Percentiles rank a stretch among this genome's conserved stretches.
These are phyloP conservation scores for Picea glauca DNA, from an alignment of 75 land plant genomes.

Conservation along the genomic window DNA sequence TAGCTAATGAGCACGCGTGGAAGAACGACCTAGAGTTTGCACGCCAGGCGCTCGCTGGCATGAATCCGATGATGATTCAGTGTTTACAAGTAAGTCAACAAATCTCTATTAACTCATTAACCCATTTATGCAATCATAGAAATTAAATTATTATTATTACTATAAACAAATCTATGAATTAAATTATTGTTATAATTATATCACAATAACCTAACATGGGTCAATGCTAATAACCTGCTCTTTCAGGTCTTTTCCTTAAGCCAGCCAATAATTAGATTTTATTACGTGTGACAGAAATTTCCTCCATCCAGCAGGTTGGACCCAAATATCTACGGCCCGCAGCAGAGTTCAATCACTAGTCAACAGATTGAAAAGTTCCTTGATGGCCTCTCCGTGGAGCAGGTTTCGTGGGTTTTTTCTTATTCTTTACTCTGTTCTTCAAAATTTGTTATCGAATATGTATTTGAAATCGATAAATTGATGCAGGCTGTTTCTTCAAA, in stretches of 20 bases:
- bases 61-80: constrained; percentile 69
- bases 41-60: constrained; percentile 64
- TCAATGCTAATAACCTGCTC: neutral
- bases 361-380: constrained; percentile 14
- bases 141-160: too few relatives aligned
- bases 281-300: neutral
- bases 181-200: too few relatives aligned
- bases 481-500: constrained; percentile 26
- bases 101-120: neutral
- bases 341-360: constrained; percentile 12
- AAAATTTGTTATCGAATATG: too few relatives aligned
- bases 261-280: neutral
- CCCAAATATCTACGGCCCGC: constrained; percentile 14
- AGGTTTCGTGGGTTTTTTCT: constrained; percentile 2
- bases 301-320: constrained; percentile 23
- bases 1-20: constrained; percentile 80
- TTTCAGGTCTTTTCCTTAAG: neutral
- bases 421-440: too few relatives aligned
- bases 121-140: too few relatives aligned
- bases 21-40: constrained; percentile 80
- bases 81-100: constrained; percentile 26
- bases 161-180: too few relatives aligned
- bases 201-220: too few relatives aligned
- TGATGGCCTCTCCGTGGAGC: constrained; percentile 11
- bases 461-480: neutral